Base-by-base conservation (phyloP, 257 asterid genomes). In the Fraxinus quadrangulata region DNA sequence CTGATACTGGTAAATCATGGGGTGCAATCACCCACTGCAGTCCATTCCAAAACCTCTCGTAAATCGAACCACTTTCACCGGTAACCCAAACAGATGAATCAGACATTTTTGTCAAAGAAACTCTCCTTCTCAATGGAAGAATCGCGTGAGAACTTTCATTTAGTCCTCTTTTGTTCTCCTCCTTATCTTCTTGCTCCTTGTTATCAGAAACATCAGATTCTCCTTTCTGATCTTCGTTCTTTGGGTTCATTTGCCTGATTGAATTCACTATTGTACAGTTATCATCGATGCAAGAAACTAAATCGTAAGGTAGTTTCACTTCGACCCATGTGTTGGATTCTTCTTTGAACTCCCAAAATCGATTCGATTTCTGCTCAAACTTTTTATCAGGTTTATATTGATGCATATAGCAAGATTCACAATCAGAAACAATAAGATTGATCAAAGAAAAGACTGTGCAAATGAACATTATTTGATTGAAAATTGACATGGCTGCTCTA, bases 1-100 rank as follows among this genome's bases (percentile, higher is more conserved):
- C 96, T 30, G 78, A 54, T 4, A 83, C 59, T 0, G 96, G 93
- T 31, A 92, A 82, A 36, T 89, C 95, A 76, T 92, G 97, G 3
- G 97, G 97, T 2, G 95, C 98, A 73, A 89, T 75, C 83, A 92
- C 97, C 98, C 98, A 94, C 84, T 85, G 98, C 83, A 88, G 6
- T 26, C 97, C 97, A 75, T 94, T 94, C 98, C 98, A 94, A 61
- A 84, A 92, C 68, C 98, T 86, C 85, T 94, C 97, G 40, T 92
- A 94, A 8, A 94, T 87, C 71, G 95, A 87, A n/a, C 98, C 98
- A 72, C 98, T 92, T 40, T 76, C 78, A 0, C 97, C 97, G 14
- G 94, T 91, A 0, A 94, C 86, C 98, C 98, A 94, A 23, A 94
- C 74, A 4, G 98, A 94, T 6, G 87, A 65, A 61, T 94, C 98